Evolutionary conservation across 148 eudicot species (phyloP).

Genomic region (Vaccinium macrocarpon): DNA sequence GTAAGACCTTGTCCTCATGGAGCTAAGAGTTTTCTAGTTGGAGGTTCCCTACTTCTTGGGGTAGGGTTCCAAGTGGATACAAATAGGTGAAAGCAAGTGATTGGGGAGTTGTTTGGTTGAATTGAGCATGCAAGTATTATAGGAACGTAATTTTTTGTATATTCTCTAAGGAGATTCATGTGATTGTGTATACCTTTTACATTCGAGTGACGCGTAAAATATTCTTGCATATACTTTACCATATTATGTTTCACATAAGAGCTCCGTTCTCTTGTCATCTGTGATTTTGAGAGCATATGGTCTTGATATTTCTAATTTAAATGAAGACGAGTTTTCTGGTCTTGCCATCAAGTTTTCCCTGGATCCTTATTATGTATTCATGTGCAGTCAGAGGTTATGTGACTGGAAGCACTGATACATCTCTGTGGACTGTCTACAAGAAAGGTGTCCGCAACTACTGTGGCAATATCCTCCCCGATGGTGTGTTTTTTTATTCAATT

Average conservation of each 20-base stretch:
- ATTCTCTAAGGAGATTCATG: background rate
- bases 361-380: slow-evolving; percentile 17
- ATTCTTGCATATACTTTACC: too few relatives aligned
- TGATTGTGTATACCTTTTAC: too few relatives aligned
- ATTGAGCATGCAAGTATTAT: background rate
- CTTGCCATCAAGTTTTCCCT: background rate
- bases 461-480: slow-evolving; percentile 88
- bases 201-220: too few relatives aligned
- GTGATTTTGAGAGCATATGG: background rate
- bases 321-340: background rate
- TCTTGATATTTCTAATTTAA: background rate
- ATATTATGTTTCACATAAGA: too few relatives aligned
- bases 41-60: background rate
- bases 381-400: slow-evolving; percentile 86
- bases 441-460: slow-evolving; percentile 85
- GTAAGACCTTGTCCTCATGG: background rate
- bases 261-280: too few relatives aligned
- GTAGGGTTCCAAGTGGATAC: background rate
- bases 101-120: background rate
- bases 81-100: background rate
- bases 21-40: background rate
- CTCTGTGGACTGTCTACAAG: slow-evolving; percentile 94
- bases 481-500: slow-evolving; percentile 33
- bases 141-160: background rate
- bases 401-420: slow-evolving; percentile 98